Conservation (phyloP, 345 rosid species). For the Populus pruinosa region DNA sequence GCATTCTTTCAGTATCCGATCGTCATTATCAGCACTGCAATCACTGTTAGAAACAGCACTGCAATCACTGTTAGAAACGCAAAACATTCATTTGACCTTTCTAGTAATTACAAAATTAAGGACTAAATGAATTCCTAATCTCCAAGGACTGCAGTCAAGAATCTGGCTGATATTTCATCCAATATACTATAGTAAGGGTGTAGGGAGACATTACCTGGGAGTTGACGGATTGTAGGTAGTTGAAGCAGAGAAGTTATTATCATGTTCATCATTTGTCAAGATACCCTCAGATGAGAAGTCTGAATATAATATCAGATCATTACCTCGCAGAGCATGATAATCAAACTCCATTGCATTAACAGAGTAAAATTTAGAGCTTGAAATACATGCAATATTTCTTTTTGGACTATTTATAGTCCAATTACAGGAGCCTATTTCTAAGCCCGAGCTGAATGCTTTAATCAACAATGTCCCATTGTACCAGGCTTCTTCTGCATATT, state of each 20-base stretch:
- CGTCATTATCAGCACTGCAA: conserved; percentile 30
- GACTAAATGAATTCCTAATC: background rate
- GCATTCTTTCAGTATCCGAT: conserved; percentile 33
- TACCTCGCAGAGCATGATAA: conserved; percentile 45
- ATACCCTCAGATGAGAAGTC: conserved; percentile 43
- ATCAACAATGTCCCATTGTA: conserved; percentile 65
- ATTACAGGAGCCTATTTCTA: conserved; percentile 84
- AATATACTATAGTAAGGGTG: background rate
- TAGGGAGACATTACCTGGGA: conserved; percentile 39
- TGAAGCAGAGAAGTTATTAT: conserved; percentile 13
- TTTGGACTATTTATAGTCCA: conserved; percentile 66
- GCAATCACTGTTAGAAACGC: conserved; percentile 7
- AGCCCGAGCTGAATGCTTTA: conserved; percentile 77
- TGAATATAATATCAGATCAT: conserved; percentile 58
- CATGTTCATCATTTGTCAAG: conserved; percentile 32
- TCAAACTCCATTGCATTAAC: conserved; percentile 59
- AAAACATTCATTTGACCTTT: conserved; percentile 5
- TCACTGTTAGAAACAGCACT: conserved; percentile 20
- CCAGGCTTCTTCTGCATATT: conserved; percentile 71
- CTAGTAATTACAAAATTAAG: conserved; percentile 1
- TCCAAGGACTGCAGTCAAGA: background rate
- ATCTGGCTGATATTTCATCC: background rate
- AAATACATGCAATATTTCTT: conserved; percentile 48
- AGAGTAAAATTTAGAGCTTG: conserved; percentile 55
- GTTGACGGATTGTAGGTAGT: conserved; percentile 26